Percentiles rank a stretch among this genome's conserved stretches.
phyloP scores from a whole-genome alignment of 2,329 filamentous ascomycete species.

The Raffaelea albimanens region DNA sequence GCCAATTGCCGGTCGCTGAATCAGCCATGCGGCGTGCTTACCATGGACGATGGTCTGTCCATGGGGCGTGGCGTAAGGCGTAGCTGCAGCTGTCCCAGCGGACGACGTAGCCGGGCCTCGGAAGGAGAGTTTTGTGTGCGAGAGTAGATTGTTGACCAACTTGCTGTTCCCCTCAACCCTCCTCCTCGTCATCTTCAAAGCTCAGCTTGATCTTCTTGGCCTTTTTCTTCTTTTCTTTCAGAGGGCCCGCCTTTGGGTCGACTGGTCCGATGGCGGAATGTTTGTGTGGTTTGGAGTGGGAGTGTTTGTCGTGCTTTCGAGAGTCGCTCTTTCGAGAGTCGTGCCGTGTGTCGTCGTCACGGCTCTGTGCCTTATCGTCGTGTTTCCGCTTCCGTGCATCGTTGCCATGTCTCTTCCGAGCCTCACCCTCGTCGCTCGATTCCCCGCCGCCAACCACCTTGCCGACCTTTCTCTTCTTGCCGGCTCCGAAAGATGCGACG shows the following conservation, averaged over 20 bases:
- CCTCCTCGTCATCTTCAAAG: conserved; percentile 52
- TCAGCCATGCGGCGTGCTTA: too few relatives aligned
- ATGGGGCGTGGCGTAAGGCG: too few relatives aligned
- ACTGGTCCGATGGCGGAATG: too few relatives aligned
- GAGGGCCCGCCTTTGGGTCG: conserved; percentile 11
- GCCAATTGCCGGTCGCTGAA: too few relatives aligned
- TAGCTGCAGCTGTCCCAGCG: too few relatives aligned
- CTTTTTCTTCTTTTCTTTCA: conserved; percentile 48
- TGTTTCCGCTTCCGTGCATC: conserved; percentile 15
- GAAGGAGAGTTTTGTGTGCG: too few relatives aligned
- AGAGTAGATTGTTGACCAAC: too few relatives aligned
- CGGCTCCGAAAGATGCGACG: conserved; percentile 31
- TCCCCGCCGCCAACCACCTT: conserved; percentile 36
- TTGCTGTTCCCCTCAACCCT: conserved; percentile 12
- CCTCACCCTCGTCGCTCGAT: conserved; percentile 17
- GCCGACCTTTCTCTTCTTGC: conserved; percentile 46
- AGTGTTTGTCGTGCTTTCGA: conserved; percentile 5
- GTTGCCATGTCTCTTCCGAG: conserved; percentile 14
- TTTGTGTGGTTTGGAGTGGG: too few relatives aligned
- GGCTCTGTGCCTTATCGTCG: conserved; percentile 5
- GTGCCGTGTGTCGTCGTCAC: conserved; percentile 17
- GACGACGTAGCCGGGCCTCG: too few relatives aligned
- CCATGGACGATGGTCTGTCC: too few relatives aligned
- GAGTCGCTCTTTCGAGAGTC: conserved; percentile 2
- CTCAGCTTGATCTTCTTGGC: conserved; percentile 59